phyloP scores from a whole-genome alignment of 345 rosid species.

The Draba incana region DNA sequence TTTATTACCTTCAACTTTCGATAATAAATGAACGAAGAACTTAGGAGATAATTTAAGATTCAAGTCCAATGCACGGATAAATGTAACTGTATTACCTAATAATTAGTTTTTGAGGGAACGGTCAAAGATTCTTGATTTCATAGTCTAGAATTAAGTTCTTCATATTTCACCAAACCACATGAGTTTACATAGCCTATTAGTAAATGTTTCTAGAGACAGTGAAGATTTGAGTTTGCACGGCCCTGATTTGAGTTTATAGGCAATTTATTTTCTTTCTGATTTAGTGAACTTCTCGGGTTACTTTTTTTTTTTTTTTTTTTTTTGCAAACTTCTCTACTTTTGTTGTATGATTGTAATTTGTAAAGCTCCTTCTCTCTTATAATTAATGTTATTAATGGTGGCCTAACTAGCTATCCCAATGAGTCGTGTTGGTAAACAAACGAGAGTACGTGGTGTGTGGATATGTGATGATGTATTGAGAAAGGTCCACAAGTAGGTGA shows the following conservation, averaged over 20 bases:
- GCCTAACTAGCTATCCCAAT: slow-evolving; percentile 26
- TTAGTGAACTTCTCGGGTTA: no score
- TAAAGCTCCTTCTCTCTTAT: no score
- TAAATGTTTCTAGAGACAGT: not conserved
- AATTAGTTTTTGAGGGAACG: not conserved
- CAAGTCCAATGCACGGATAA: slow-evolving; percentile 11
- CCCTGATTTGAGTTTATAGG: no score
- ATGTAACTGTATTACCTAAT: slow-evolving; percentile 32
- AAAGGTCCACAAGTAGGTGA: slow-evolving; percentile 27
- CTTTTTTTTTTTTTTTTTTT: no score
- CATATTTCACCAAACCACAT: slow-evolving; percentile 21
- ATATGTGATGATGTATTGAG: slow-evolving; percentile 12
- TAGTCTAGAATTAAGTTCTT: slow-evolving; percentile 19
- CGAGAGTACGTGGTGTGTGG: slow-evolving; percentile 24
- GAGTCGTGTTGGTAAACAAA: slow-evolving; percentile 37
- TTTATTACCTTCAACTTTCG: slow-evolving; percentile 15
- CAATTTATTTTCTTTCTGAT: no score
- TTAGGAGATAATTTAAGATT: not conserved
- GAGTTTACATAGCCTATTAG: slow-evolving; percentile 4
- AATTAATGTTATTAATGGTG: not conserved
- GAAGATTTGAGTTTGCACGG: not conserved
- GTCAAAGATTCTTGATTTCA: slow-evolving; percentile 27
- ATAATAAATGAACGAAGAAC: slow-evolving; percentile 17
- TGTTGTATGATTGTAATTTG: no score
- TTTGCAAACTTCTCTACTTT: no score